Base-by-base conservation (phyloP, 202 grass and related monocot species). In the Saccharum hybrid region DNA sequence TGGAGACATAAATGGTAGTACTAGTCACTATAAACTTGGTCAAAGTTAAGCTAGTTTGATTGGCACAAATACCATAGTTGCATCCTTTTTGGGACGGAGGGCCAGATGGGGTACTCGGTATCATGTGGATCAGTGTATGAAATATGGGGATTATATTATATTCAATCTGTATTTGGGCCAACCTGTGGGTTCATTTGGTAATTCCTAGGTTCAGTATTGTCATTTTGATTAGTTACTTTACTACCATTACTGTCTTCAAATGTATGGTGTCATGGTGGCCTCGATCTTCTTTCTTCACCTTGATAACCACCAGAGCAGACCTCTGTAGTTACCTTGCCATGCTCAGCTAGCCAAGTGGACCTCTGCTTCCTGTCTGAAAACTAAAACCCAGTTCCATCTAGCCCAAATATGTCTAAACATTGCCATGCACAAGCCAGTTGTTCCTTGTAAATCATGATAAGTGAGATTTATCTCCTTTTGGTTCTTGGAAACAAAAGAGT, bases 231-330 rank as follows among this genome's bases (percentile, higher is more conserved):
- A 37, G 6, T 60, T 65, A 45, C 0, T n/a, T 22, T 59, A 22
- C 69, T 45, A 16, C 15, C 21, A 30, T 74, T 73, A 11, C 11
- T 38, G 12, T 66, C 10, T 56, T 43, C 9, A 54, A 68, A 23
- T 43, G 16, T 22, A 40, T 60, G 37, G 1, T 40, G 28, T 54
- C 51, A 31, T 62, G 5, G 19, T 1, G 10, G 52, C 19, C 7
- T 74, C 3, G 5, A 56, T 2, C 26, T 46, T 52, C 22, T 54
- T 62, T 73, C 63, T 13, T 67, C 31, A 79, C 68, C 16, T 66
- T 23, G 76, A 52, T 73, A 14, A 79, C 16, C 36, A 49, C 16
- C 74, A 72, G 75, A 40, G 11, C 76, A 84, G 11, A 77, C 0
- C 1, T 1, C 28, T 69, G 38, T 61, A 70, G 37, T 34, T 71